phyloP scores from a whole-genome alignment of 306 rosid species.

The Acacia melanoxylon region DNA sequence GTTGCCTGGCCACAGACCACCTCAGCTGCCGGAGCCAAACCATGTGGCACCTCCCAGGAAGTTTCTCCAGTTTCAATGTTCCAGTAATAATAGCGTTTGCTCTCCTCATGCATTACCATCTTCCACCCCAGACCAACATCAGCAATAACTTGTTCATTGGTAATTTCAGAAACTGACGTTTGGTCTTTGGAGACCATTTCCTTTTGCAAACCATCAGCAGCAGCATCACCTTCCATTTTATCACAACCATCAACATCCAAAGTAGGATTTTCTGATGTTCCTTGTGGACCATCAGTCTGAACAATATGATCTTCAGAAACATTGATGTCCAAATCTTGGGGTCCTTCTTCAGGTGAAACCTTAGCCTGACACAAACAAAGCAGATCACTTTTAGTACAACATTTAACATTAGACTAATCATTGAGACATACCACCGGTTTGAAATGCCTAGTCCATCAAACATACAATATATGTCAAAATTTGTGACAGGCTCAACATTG shows the following conservation, averaged over 20 bases:
- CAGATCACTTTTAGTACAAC: constrained; percentile 10
- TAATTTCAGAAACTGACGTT: constrained; percentile 38
- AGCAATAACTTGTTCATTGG: constrained; percentile 43
- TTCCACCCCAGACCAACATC: constrained; percentile 82
- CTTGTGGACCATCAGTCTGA: constrained; percentile 49
- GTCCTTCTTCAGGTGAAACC: constrained; percentile 40
- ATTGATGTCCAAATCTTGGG: constrained; percentile 36
- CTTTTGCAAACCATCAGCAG: constrained; percentile 33
- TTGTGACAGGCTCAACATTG: neutral
- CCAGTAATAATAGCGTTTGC: constrained; percentile 87
- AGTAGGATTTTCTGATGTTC: constrained; percentile 30
- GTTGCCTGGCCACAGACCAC: constrained; percentile 35
- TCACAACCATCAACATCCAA: constrained; percentile 44
- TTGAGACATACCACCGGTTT: neutral
- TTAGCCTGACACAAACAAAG: constrained; percentile 48
- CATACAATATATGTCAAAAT: constrained; percentile 7
- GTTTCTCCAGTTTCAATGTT: constrained; percentile 92
- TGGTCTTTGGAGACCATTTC: constrained; percentile 49
- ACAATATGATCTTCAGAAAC: constrained; percentile 38
- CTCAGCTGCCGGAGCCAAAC: constrained; percentile 55
- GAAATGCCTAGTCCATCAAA: neutral
- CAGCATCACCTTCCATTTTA: constrained; percentile 42
- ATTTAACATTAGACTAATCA: constrained; percentile 11
- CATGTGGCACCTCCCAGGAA: constrained; percentile 92
- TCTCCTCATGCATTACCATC: constrained; percentile 94